phyloP scores from a whole-genome alignment of 192 early-diverging fungal species.

The Coemansia sp. region DNA sequence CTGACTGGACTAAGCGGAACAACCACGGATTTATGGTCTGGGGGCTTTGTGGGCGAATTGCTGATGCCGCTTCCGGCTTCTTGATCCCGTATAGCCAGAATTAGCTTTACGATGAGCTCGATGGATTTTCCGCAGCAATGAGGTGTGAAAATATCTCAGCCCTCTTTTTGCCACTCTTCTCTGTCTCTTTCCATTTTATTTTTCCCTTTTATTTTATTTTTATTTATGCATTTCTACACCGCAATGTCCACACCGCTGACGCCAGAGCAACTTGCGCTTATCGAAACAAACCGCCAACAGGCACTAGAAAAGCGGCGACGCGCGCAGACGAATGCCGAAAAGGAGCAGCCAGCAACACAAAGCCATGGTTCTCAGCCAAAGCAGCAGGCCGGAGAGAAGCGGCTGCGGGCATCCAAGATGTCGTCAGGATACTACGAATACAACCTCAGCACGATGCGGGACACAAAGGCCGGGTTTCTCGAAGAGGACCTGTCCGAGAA shows the following conservation, averaged over 20 bases:
- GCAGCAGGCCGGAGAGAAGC: constrained; percentile 9
- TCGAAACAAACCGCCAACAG: constrained; percentile 53
- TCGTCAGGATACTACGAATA: constrained; percentile 70
- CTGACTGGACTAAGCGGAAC: no score
- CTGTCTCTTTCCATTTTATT: not conserved
- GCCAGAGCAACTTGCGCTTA: constrained; percentile 45
- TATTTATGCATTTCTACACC: not conserved
- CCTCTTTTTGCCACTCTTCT: not conserved
- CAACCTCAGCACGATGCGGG: constrained; percentile 82
- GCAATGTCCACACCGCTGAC: constrained; percentile 42
- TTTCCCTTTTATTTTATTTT: not conserved
- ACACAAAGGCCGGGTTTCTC: constrained; percentile 88
- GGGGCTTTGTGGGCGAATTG: no score
- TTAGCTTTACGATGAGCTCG: no score
- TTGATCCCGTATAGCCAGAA: no score
- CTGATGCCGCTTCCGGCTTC: no score
- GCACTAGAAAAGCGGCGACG: constrained; percentile 45
- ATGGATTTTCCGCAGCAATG: not conserved
- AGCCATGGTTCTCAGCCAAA: not conserved
- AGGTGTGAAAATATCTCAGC: not conserved
- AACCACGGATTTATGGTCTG: no score
- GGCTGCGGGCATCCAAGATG: constrained; percentile 35
- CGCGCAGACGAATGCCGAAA: not conserved
- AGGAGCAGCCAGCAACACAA: not conserved
- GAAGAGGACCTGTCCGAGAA: constrained; percentile 55